Base-by-base conservation (phyloP, 2,329 filamentous ascomycete species). In the Exserohilum turcica region DNA sequence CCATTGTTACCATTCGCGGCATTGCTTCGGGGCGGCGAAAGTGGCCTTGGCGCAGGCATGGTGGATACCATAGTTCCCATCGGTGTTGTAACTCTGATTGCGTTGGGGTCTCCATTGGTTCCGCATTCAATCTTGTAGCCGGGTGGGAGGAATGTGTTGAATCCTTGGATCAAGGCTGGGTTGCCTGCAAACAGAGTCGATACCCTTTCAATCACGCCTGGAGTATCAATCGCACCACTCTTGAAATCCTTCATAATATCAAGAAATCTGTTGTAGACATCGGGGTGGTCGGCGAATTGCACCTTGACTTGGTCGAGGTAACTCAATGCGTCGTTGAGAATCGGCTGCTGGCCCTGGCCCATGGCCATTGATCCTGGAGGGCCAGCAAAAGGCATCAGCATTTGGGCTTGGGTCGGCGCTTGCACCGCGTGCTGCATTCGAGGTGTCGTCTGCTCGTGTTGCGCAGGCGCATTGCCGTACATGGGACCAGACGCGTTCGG, bases 221-320 rank as follows among this genome's bases (percentile, higher is more conserved):
- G 94, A 0, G 94, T 99, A 72, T 99, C 94, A 66, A 99, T 99
- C 85, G 92, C 92, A 77, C 96, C 93, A 67, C 92, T 96, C 77
- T 99, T 99, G 75, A 99, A 99, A 66, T 99, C 94, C 71, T 99
- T 99, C 94, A 99, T 99, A 43, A 99, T 99, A 66, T 99, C 94
- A 39, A 99, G 79, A 66, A 99, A 97, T 32, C 90, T 84, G 69
- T 97, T 97, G 70, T 99, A 99, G 0, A 99, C 94, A 74, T 97
- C 93, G 3, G 94, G 92, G 63, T 97, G 92, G 59, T 97, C 93
- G 56, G 92, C 90, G 65, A 99, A 99, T 70, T 96, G 92, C 24
- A 97, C 92, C 76, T 99, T 99, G 60, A 99, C 94, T 75, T 97
- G 94, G 71, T 99, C 94, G 19, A 99, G 84, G 71, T 99, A 99